Conservation (phyloP, 2,329 filamentous ascomycete species). For the Arthrobotrys conoides region DNA sequence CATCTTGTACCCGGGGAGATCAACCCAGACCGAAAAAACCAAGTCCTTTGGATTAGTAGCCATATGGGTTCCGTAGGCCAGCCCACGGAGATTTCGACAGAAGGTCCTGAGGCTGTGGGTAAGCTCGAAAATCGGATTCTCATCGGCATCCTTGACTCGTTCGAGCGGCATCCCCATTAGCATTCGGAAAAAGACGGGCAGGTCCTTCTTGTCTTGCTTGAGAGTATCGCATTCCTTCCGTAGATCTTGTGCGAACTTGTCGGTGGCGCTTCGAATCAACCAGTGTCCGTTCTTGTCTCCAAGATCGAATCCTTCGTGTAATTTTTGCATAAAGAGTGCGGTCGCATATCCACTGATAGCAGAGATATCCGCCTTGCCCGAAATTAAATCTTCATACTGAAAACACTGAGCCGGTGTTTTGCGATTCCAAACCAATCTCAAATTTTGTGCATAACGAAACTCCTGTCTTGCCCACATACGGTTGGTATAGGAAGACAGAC, state of each 20-base stretch:
- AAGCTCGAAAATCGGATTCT: slow-evolving; percentile 49
- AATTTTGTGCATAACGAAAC: slow-evolving; percentile 51
- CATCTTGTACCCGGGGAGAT: slow-evolving; percentile 54
- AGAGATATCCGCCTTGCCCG: slow-evolving; percentile 55
- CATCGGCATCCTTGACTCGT: slow-evolving; percentile 49
- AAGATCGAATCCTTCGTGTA: slow-evolving; percentile 58
- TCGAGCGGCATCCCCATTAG: slow-evolving; percentile 46
- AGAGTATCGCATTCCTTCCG: slow-evolving; percentile 49
- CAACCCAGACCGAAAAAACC: slow-evolving; percentile 51
- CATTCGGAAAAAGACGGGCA: slow-evolving; percentile 53
- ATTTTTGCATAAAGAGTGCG: slow-evolving; percentile 55
- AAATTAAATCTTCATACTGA: slow-evolving; percentile 56
- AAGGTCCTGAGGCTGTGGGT: slow-evolving; percentile 57
- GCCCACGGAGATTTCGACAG: slow-evolving; percentile 50
- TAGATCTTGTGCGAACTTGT: slow-evolving; percentile 52
- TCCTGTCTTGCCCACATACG: slow-evolving; percentile 60
- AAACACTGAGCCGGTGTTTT: slow-evolving; percentile 50
- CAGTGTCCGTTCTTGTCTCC: slow-evolving; percentile 50
- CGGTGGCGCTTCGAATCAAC: slow-evolving; percentile 51
- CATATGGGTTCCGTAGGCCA: slow-evolving; percentile 57
- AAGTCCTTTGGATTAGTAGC: slow-evolving; percentile 50
- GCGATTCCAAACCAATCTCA: slow-evolving; percentile 54
- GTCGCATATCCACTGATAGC: slow-evolving; percentile 55
- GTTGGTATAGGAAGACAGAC: slow-evolving; percentile 58
- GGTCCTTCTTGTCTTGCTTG: slow-evolving; percentile 50